These are phyloP conservation scores for Pseudocohnilembus persalinus DNA, from an alignment of 169 alveolate species.

Conservation along the genomic window DNA sequence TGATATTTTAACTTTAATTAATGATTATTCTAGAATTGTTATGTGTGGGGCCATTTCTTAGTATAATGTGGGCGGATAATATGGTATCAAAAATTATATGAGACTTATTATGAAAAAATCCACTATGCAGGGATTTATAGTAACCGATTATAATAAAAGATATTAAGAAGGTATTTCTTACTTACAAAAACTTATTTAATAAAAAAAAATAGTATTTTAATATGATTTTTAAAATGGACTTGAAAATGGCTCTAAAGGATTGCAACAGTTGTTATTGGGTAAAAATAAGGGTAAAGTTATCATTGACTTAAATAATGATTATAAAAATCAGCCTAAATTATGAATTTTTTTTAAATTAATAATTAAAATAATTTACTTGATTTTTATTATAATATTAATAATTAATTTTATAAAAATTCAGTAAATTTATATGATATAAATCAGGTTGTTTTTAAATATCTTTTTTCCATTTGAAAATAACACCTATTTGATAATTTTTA, in stretches of 20 bases:
- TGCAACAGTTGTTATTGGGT: conserved; percentile 38
- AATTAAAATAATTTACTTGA: too few species aligned
- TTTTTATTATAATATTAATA: too few species aligned
- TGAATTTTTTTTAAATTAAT: not conserved
- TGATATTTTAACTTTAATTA: conserved; percentile 36
- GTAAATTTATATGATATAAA: too few species aligned
- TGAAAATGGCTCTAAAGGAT: conserved; percentile 54
- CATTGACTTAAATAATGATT: conserved; percentile 16
- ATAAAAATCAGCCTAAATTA: not conserved
- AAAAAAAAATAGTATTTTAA: conserved; percentile 36
- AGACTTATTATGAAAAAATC: conserved; percentile 44
- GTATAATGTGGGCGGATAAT: conserved; percentile 31
- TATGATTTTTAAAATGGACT: conserved; percentile 50
- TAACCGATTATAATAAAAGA: conserved; percentile 42
- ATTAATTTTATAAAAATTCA: too few species aligned
- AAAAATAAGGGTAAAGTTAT: conserved; percentile 52
- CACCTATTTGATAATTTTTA: too few species aligned
- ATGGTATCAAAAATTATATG: conserved; percentile 45
- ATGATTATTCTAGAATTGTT: conserved; percentile 45
- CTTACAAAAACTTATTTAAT: conserved; percentile 26
- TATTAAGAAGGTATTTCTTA: conserved; percentile 24
- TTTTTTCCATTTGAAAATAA: too few species aligned
- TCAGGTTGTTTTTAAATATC: too few species aligned
- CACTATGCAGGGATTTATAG: conserved; percentile 54
- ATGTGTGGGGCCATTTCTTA: conserved; percentile 66